Evolutionary conservation across 2,329 filamentous ascomycete genomes (phyloP), one percentile per base, ranked within the genome.

Genomic region (Pseudogymnoascus sp.): DNA sequence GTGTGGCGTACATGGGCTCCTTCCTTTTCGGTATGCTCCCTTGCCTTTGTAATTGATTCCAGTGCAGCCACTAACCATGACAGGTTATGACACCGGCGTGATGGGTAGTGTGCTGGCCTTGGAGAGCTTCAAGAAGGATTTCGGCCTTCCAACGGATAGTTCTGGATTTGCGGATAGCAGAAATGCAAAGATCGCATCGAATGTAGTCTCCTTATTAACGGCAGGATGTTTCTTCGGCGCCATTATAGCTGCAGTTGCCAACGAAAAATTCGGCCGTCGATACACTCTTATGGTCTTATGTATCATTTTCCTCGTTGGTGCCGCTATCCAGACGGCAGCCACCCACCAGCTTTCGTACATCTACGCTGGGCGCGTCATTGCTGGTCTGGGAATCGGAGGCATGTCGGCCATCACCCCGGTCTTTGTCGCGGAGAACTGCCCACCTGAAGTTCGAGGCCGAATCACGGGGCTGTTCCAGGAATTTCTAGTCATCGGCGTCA

Each of bases 171-270:
- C 61, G 19, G n/a, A 38, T 19, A 31, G 31, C 24, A 40, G n/a
- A 35, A 61, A 42, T 19, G 62, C 62, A 14, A 13, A 31, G 11
- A 59, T 69, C 38, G 59, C 67, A 2, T 65, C 65, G 14, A 78
- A 81, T 59, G 76, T 78, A 37, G 78, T 81, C 19, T 77, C 78
- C 1, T 76, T 82, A 16, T 79, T 82, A 62, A 80, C 82, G 65
- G 77, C 80, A 7, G 81, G 80, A 24, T 80, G 80, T 35, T 80
- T 84, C 64, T 76, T 80, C 29, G 80, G 80, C 21, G 81, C 80
- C 64, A 78, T 82, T 62, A 67, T 76, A 29, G 76, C 81, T 61
- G 81, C 78, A 72, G 79, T 79, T 0, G 61, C 82, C 8, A 80
- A 78, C 4, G 77, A 80, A 62, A 71, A 71, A 21, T 74, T 75